Evolutionary conservation across 768 basidiomycete genomes (phyloP).

Genomic region (Boletus vinaceobasis): DNA sequence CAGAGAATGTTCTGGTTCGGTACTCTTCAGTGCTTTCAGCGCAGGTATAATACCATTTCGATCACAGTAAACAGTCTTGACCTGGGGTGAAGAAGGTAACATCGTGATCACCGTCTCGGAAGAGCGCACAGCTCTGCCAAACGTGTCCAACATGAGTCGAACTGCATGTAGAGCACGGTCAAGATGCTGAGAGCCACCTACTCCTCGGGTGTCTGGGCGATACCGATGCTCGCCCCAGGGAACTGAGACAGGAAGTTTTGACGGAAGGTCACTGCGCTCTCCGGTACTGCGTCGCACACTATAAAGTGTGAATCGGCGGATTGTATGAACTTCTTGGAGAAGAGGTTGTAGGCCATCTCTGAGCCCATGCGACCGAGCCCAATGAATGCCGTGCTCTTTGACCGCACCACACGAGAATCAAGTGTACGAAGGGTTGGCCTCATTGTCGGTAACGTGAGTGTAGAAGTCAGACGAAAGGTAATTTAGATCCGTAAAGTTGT

Average conservation of each 20-base stretch:
- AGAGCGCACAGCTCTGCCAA: conserved; percentile 54
- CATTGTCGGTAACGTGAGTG: conserved; percentile 36
- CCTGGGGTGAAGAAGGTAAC: conserved; percentile 91
- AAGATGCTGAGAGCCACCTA: conserved; percentile 37
- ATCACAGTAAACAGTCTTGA: conserved; percentile 67
- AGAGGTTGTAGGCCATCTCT: conserved; percentile 83
- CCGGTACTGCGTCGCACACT: conserved; percentile 73
- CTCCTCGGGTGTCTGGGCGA: conserved; percentile 69
- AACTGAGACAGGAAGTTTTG: conserved; percentile 52
- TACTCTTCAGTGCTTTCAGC: conserved; percentile 45
- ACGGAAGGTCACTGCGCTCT: conserved; percentile 54
- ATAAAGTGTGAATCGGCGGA: conserved; percentile 57
- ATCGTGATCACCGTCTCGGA: conserved; percentile 79
- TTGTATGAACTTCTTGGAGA: conserved; percentile 65
- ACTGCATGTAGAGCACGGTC: neutral
- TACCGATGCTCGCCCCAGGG: conserved; percentile 55
- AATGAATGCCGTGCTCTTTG: conserved; percentile 68
- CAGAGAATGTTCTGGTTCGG: conserved; percentile 46
- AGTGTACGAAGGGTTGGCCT: conserved; percentile 44
- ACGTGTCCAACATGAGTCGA: conserved; percentile 11
- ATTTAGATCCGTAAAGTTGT: neutral
- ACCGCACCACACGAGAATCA: conserved; percentile 35
- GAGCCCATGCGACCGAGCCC: conserved; percentile 88
- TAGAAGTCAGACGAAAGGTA: neutral
- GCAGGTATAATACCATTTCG: conserved; percentile 62